Evolutionary conservation across 2,329 filamentous ascomycete genomes (phyloP).

Genomic region (Blastomyces parvus): DNA sequence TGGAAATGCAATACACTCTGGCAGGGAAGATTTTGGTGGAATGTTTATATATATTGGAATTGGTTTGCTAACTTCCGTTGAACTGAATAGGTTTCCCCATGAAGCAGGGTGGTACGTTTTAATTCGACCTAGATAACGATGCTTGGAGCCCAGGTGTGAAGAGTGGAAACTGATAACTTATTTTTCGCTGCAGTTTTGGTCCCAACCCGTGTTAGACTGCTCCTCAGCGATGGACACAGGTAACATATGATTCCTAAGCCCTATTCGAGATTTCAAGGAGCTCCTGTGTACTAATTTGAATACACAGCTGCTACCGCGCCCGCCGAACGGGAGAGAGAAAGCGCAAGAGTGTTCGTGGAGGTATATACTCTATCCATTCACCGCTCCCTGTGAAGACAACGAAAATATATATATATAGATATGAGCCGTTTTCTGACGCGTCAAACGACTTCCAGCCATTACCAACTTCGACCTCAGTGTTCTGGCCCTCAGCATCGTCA

Average conservation of each 20-base stretch:
- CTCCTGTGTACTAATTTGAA: constrained; percentile 8
- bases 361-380: constrained; percentile 21
- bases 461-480: constrained; percentile 92
- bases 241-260: constrained; percentile 11
- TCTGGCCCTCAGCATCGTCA: constrained; percentile 88
- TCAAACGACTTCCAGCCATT: constrained; percentile 57
- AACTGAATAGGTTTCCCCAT: constrained; percentile 70
- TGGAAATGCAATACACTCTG: neutral
- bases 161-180: constrained; percentile 23
- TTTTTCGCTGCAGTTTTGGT: constrained; percentile 53
- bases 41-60: constrained; percentile 5
- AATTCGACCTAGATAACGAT: constrained; percentile 23
- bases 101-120: constrained; percentile 78
- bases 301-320: constrained; percentile 78
- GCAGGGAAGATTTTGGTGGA: neutral
- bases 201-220: constrained; percentile 94
- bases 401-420: neutral
- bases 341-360: constrained; percentile 94
- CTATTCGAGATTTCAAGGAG: neutral
- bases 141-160: constrained; percentile 10
- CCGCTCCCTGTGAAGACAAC: constrained; percentile 1
- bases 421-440: constrained; percentile 5
- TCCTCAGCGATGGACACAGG: constrained; percentile 88
- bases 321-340: constrained; percentile 98
- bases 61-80: constrained; percentile 20